Conservation (phyloP, 352 stramenopile genomes). For the Phytophthora tubulina region DNA sequence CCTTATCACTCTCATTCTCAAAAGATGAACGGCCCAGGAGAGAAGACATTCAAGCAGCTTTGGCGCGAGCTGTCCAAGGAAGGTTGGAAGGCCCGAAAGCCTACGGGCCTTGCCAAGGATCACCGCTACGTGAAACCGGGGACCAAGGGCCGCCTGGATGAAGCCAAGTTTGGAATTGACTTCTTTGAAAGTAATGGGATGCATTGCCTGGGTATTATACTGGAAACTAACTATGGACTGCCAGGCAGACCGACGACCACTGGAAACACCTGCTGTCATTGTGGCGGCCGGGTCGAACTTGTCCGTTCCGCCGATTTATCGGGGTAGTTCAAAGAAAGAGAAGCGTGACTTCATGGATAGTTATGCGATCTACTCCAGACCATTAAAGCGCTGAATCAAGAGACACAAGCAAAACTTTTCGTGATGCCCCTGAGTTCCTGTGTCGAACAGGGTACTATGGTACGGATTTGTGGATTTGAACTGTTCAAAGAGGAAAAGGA, state of each 20-base stretch:
- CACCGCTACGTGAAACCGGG: conserved; percentile 13
- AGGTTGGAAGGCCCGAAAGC: conserved; percentile 20
- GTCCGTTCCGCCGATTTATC: background rate
- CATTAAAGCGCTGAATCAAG: background rate
- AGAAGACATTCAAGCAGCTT: conserved; percentile 27
- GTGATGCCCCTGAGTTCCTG: background rate
- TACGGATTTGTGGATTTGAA: background rate
- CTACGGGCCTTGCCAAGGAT: background rate
- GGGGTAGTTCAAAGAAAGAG: background rate
- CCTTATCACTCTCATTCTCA: conserved; percentile 1
- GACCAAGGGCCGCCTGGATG: conserved; percentile 14
- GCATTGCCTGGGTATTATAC: too few species aligned
- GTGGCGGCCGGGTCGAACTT: background rate
- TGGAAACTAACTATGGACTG: too few species aligned
- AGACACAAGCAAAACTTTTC: background rate
- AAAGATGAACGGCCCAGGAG: conserved; percentile 8
- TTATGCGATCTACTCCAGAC: background rate
- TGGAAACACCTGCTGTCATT: background rate
- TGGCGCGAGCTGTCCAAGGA: conserved; percentile 12
- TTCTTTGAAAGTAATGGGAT: background rate
- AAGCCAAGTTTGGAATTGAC: background rate
- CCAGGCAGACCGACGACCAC: too few species aligned
- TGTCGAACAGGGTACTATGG: background rate
- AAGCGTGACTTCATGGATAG: background rate
- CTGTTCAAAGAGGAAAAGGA: background rate